Evolutionary conservation across 2,329 filamentous ascomycete genomes (phyloP).

Genomic region (Allantophomopsis lycopodina): DNA sequence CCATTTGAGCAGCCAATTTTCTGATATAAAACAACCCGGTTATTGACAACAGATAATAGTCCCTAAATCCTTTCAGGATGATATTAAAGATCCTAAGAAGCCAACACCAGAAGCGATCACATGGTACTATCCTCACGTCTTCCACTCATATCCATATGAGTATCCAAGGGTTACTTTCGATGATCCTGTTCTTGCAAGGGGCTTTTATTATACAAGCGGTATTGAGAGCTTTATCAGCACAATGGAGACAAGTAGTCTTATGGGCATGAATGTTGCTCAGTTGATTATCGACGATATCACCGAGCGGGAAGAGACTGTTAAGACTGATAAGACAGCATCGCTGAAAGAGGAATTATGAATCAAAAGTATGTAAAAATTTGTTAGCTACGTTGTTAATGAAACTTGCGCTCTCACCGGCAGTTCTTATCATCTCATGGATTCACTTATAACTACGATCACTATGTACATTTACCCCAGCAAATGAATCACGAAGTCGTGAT

Average conservation of each 20-base stretch:
- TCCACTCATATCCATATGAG: constrained; percentile 76
- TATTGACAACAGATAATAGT: constrained; percentile 4
- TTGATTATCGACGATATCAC: constrained; percentile 46
- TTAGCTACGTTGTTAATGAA: no score
- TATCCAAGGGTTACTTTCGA: constrained; percentile 83
- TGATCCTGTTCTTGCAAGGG: constrained; percentile 52
- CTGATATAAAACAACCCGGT: constrained; percentile 17
- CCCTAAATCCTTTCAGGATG: constrained; percentile 2
- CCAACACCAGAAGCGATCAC: constrained; percentile 34
- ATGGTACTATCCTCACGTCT: constrained; percentile 67
- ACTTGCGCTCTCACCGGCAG: no score
- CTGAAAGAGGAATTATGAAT: no score
- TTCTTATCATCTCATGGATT: no score
- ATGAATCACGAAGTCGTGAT: no score
- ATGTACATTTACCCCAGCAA: no score
- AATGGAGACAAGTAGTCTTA: constrained; percentile 91
- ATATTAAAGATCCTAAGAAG: constrained; percentile 9
- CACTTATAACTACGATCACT: no score
- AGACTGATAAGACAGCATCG: no score
- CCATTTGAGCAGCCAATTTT: constrained; percentile 22
- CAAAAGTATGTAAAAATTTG: no score
- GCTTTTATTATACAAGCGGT: constrained; percentile 57
- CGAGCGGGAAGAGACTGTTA: no score
- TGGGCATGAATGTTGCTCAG: constrained; percentile 74
- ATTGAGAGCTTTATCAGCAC: constrained; percentile 94